Conservation (phyloP, 352 stramenopile species). For the Halophytophthora polymorphica region DNA sequence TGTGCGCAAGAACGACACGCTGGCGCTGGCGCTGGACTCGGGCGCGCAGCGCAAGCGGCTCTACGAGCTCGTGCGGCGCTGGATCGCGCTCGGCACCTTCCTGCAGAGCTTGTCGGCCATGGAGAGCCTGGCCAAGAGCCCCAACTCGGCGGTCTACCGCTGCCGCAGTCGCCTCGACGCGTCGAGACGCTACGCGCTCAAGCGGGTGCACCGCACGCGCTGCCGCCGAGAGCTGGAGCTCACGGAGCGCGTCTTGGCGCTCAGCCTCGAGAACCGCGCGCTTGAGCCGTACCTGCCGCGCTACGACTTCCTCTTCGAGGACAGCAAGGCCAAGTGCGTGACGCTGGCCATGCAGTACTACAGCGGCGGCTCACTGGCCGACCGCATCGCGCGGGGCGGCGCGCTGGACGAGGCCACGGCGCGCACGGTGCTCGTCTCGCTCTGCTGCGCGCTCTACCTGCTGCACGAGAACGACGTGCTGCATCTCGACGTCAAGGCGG, state of each 20-base stretch:
- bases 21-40: constrained; percentile 47
- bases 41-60: constrained; percentile 38
- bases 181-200: constrained; percentile 41
- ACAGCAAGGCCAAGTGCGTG: constrained; percentile 34
- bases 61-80: constrained; percentile 47
- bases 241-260: constrained; percentile 34
- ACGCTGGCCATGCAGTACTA: constrained; percentile 74
- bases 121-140: constrained; percentile 43
- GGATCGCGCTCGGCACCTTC: constrained; percentile 54
- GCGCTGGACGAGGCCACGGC: constrained; percentile 31
- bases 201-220: constrained; percentile 36
- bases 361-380: constrained; percentile 42
- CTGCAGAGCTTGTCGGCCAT: constrained; percentile 45
- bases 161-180: constrained; percentile 35
- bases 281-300: constrained; percentile 43
- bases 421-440: constrained; percentile 34
- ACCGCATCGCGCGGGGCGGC: constrained; percentile 37
- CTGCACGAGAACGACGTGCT: constrained; percentile 53
- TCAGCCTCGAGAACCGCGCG: constrained; percentile 18
- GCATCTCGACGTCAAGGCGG: constrained; percentile 63
- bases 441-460: constrained; percentile 45
- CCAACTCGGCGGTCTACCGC: constrained; percentile 54
- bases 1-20: constrained; percentile 52
- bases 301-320: constrained; percentile 65
- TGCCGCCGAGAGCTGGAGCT: constrained; percentile 38